Percentiles rank a stretch among this genome's conserved stretches.
phyloP scores from a whole-genome alignment of 306 rosid species.

The Gastrolobium bilobum region DNA sequence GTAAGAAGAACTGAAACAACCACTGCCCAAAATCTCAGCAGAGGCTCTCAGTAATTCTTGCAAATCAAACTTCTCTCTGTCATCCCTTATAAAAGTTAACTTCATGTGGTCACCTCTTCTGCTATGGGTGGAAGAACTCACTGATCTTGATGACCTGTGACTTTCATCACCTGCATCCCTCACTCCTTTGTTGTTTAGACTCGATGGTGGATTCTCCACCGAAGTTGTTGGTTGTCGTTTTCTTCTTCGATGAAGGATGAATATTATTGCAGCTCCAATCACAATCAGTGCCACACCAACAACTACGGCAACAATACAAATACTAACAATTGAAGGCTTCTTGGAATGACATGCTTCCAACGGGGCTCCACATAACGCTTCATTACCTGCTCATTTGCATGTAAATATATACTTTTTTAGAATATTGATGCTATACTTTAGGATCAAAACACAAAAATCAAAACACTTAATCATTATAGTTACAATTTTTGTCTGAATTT shows the following conservation, averaged over 20 bases:
- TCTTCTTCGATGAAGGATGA: constrained; percentile 56
- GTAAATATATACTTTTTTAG: constrained; percentile 11
- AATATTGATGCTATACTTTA: not conserved
- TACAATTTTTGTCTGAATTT: not conserved
- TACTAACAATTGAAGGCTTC: constrained; percentile 50
- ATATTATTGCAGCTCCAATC: constrained; percentile 49
- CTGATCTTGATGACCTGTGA: constrained; percentile 46
- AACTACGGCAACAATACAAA: constrained; percentile 55
- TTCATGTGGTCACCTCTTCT: constrained; percentile 61
- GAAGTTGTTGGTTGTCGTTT: not conserved
- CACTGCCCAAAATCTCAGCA: constrained; percentile 92
- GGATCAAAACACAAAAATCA: not conserved
- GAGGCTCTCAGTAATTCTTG: constrained; percentile 86
- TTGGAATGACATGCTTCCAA: constrained; percentile 51
- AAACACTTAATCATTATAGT: not conserved
- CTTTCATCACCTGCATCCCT: constrained; percentile 23
- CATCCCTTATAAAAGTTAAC: constrained; percentile 71
- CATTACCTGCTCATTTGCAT: constrained; percentile 63
- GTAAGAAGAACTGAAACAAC: constrained; percentile 87
- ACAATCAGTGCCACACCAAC: constrained; percentile 57
- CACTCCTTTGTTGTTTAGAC: constrained; percentile 18
- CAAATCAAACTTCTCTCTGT: constrained; percentile 73
- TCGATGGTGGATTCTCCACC: constrained; percentile 55
- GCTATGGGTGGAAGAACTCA: constrained; percentile 48
- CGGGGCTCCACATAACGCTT: constrained; percentile 80